These are phyloP conservation scores for Boletus tomentosulus DNA, from an alignment of 768 basidiomycete genomes.

Conservation along the genomic window DNA sequence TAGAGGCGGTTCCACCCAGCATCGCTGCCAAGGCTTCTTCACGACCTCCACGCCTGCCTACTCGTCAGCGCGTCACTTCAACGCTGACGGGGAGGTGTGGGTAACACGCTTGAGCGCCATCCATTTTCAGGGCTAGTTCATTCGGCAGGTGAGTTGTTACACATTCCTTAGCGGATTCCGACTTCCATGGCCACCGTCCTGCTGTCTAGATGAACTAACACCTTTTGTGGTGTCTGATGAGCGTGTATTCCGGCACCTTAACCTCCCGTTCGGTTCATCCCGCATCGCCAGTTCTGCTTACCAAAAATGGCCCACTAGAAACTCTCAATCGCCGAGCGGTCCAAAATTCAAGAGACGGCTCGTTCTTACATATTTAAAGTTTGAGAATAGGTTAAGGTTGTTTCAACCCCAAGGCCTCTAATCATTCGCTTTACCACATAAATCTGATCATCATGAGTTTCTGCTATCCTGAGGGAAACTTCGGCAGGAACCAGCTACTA, in stretches of 20 bases:
- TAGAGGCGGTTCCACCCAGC: conserved; percentile 72
- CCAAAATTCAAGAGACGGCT: conserved; percentile 44
- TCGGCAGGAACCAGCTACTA: conserved; percentile 92
- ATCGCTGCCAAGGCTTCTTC: conserved; percentile 77
- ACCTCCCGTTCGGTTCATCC: conserved; percentile 68
- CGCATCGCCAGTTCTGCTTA: conserved; percentile 70
- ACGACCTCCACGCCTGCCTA: conserved; percentile 77
- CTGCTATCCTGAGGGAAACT: conserved; percentile 80
- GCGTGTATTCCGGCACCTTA: conserved; percentile 81
- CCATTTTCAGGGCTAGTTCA: conserved; percentile 90
- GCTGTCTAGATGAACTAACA: conserved; percentile 87
- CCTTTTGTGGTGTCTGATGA: conserved; percentile 84
- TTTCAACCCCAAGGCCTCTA: conserved; percentile 88
- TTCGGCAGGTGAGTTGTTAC: conserved; percentile 73
- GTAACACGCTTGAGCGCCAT: conserved; percentile 85
- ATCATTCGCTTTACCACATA: conserved; percentile 84
- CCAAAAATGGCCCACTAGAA: conserved; percentile 73
- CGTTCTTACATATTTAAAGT: conserved; percentile 63
- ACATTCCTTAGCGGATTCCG: conserved; percentile 49
- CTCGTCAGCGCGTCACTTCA: conserved; percentile 68
- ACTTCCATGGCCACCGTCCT: conserved; percentile 87
- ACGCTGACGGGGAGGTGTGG: conserved; percentile 79
- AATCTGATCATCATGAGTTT: conserved; percentile 41
- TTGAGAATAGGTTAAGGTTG: conserved; percentile 83
- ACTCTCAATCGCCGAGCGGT: conserved; percentile 56